Evolutionary conservation across 352 stramenopile genomes (phyloP).

Genomic region (Elongisporangium prolatum): DNA sequence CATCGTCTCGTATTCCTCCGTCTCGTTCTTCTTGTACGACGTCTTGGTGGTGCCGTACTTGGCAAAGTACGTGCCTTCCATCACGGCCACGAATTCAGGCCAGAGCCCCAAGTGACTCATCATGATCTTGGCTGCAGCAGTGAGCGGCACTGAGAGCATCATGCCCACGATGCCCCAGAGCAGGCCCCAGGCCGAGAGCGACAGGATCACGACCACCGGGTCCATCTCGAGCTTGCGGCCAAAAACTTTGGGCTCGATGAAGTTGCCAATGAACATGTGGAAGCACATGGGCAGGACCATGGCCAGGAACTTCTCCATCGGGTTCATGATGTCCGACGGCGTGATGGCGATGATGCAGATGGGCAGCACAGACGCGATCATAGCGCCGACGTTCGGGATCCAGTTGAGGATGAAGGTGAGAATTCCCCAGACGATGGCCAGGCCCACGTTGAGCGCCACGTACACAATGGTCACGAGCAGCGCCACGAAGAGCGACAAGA

Average conservation of each 20-base stretch:
- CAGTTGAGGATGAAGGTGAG: slow-evolving; percentile 88
- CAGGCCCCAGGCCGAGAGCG: slow-evolving; percentile 82
- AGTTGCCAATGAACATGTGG: slow-evolving; percentile 88
- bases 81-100: slow-evolving; percentile 81
- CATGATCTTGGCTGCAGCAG: slow-evolving; percentile 85
- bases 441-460: slow-evolving; percentile 84
- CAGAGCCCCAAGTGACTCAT: slow-evolving; percentile 81
- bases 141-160: slow-evolving; percentile 87
- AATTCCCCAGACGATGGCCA: slow-evolving; percentile 86
- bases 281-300: slow-evolving; percentile 84
- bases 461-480: slow-evolving; percentile 87
- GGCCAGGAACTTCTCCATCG: slow-evolving; percentile 87
- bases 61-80: slow-evolving; percentile 85
- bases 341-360: slow-evolving; percentile 88
- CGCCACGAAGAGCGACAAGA: slow-evolving; percentile 83
- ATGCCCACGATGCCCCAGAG: slow-evolving; percentile 86
- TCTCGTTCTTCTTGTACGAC: slow-evolving; percentile 77
- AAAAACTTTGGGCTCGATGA: slow-evolving; percentile 86
- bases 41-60: slow-evolving; percentile 58
- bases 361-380: slow-evolving; percentile 80
- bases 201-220: slow-evolving; percentile 83
- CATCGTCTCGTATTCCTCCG: slow-evolving; percentile 75
- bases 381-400: slow-evolving; percentile 87
- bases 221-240: slow-evolving; percentile 85
- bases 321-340: slow-evolving; percentile 77